Percentiles rank a stretch among this genome's conserved stretches.
Evolutionary conservation across 495 filamentous ascomycete genomes (phyloP).

Genomic region (Neurospora sp.): DNA sequence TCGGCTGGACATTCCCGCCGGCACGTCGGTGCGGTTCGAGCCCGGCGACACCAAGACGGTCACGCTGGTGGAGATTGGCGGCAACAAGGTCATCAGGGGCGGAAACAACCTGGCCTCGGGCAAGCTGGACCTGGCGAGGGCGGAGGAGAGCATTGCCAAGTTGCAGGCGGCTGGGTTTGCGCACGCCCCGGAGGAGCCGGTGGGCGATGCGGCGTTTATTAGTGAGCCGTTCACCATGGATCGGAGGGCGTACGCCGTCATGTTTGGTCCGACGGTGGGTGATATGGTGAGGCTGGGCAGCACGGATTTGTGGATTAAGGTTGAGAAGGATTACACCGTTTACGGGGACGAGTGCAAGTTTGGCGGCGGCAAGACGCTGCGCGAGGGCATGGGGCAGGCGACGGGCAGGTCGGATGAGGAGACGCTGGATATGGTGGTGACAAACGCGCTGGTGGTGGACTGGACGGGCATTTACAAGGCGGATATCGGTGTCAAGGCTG

Average conservation of each 20-base stretch:
- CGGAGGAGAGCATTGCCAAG: conserved; percentile 54
- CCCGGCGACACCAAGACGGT: conserved; percentile 91
- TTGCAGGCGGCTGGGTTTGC: conserved; percentile 65
- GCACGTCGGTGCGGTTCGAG: conserved; percentile 90
- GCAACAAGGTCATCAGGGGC: conserved; percentile 69
- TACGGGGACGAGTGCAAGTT: conserved; percentile 96
- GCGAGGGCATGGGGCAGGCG: conserved; percentile 96
- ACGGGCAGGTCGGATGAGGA: conserved; percentile 60
- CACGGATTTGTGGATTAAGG: conserved; percentile 87
- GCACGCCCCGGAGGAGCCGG: conserved; percentile 53
- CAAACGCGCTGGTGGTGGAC: conserved; percentile 88
- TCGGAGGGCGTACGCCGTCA: conserved; percentile 63
- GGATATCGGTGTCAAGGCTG: conserved; percentile 89
- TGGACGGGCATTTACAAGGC: conserved; percentile 94
- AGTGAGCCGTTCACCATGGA: conserved; percentile 60
- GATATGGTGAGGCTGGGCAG: conserved; percentile 70
- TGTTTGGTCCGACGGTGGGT: conserved; percentile 91
- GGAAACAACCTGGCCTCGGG: conserved; percentile 76
- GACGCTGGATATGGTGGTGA: conserved; percentile 77
- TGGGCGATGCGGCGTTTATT: conserved; percentile 37
- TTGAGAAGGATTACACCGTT: conserved; percentile 75
- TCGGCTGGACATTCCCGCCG: conserved; percentile 81
- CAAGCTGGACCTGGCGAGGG: conserved; percentile 48
- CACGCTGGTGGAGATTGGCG: conserved; percentile 83
- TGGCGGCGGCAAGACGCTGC: conserved; percentile 87